Evolutionary conservation across 1,284 basidiomycete genomes (phyloP), one percentile per base, ranked within the genome.

Genomic region (Ceratobasidium papillatum): DNA sequence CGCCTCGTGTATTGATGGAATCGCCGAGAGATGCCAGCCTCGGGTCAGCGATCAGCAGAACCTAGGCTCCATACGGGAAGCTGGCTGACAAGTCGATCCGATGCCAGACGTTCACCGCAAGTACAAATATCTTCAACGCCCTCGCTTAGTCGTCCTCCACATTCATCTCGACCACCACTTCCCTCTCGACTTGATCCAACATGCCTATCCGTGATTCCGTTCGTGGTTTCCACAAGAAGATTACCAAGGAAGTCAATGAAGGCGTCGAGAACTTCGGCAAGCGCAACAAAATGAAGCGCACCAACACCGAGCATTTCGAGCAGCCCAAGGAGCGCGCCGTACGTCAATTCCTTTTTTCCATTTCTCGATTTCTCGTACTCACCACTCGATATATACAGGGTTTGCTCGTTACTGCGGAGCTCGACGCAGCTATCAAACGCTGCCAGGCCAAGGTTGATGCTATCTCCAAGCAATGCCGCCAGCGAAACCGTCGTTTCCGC

Each of bases 381-480:
- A 43, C 25, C 5, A 63, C 43, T 17, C 41, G 11, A 3, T 19
- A 47, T 32, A 11, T 27, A 19, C 27, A 72, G 69, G 78, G 81
- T 54, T 34, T 76, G 17, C 68, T 76, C 25, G 62, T 76, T 9
- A 76, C 76, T 1, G 69, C 65, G 12, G 76, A 76, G 14, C 74
- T 76, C 45, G 68, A 75, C 12, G 72, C 69, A 11, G 76, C 76
- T 8, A 76, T 75, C 36, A 45, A 69, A 12, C 66, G 74, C 11
- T 76, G 76, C 54, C 63, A 78, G 59, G 41, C 47, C 41, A 76
- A 76, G 47, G 76, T 76, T 3, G 62, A 72, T 7, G 61, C 74
- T 9, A 75, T 76, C 56, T 65, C 76, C 4, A 73, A 71, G 36
- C 66, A 76, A 68, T 82, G 81, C 43, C 74, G 76, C 61, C 58